These are phyloP conservation scores for Arachis stenosperma DNA, from an alignment of 306 rosid genomes.

Conservation along the genomic window DNA sequence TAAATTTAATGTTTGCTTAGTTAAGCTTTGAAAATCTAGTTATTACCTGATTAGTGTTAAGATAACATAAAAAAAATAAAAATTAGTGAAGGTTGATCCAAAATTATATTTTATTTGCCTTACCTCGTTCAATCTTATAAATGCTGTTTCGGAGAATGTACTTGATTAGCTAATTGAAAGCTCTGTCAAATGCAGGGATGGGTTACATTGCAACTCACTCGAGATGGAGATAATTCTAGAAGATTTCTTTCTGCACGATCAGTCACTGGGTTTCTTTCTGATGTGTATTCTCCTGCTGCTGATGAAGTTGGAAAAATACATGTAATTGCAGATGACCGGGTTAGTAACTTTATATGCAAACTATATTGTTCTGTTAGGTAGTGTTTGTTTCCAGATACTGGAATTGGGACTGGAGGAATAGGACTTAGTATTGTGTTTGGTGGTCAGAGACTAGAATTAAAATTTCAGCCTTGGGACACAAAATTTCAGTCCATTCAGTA, in stretches of 20 bases:
- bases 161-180: slow-evolving; percentile 36
- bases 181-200: slow-evolving; percentile 65
- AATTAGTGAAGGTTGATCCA: background rate
- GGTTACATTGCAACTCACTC: slow-evolving; percentile 71
- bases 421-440: too few species aligned
- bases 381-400: too few species aligned
- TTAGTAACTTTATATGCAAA: slow-evolving; percentile 42
- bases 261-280: slow-evolving; percentile 80
- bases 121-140: background rate
- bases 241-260: slow-evolving; percentile 80
- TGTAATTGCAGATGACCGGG: slow-evolving; percentile 80
- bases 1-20: background rate
- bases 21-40: slow-evolving; percentile 6
- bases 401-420: too few species aligned
- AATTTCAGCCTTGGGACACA: too few species aligned
- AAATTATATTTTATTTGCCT: background rate
- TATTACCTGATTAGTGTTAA: background rate
- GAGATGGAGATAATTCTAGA: slow-evolving; percentile 63
- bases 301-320: slow-evolving; percentile 79
- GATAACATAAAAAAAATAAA: background rate
- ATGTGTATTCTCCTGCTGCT: slow-evolving; percentile 72
- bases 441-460: too few species aligned
- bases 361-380: background rate
- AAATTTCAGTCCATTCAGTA: too few species aligned
- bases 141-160: background rate